These are phyloP conservation scores for Cyberlindnera veronae DNA, from an alignment of 805 yeast genomes.

Conservation along the genomic window DNA sequence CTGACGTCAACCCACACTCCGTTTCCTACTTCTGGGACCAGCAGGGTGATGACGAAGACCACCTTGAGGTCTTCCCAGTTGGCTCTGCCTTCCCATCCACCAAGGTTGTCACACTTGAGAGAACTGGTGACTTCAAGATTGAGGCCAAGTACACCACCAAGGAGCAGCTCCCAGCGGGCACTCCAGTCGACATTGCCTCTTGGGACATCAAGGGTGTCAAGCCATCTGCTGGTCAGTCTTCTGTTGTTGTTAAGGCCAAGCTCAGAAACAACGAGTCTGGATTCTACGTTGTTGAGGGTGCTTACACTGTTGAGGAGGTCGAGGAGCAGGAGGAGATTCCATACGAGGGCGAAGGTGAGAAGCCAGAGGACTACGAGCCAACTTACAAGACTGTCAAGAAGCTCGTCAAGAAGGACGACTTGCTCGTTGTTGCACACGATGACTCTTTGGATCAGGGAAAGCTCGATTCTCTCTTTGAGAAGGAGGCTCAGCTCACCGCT, in stretches of 20 bases:
- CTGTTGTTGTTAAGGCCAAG: slow-evolving; percentile 86
- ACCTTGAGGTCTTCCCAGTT: slow-evolving; percentile 94
- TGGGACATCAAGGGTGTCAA: slow-evolving; percentile 88
- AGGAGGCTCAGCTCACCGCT: slow-evolving; percentile 78
- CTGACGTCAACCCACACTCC: slow-evolving; percentile 87
- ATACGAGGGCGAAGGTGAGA: slow-evolving; percentile 55
- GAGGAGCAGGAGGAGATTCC: slow-evolving; percentile 86
- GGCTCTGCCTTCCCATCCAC: slow-evolving; percentile 94
- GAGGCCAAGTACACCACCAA: slow-evolving; percentile 83
- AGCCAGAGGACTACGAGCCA: slow-evolving; percentile 84
- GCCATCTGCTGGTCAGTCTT: slow-evolving; percentile 69
- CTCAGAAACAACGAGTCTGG: slow-evolving; percentile 98
- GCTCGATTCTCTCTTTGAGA: slow-evolving; percentile 67
- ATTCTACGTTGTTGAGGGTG: slow-evolving; percentile 87
- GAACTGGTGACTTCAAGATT: slow-evolving; percentile 83
- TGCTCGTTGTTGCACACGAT: slow-evolving; percentile 57
- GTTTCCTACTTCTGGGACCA: slow-evolving; percentile 95
- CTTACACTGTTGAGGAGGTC: slow-evolving; percentile 91
- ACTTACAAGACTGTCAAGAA: slow-evolving; percentile 88
- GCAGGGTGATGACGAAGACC: slow-evolving; percentile 85
- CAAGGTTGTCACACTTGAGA: slow-evolving; percentile 89
- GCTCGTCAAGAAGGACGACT: slow-evolving; percentile 85
- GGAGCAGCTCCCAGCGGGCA: slow-evolving; percentile 67
- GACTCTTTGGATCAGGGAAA: slow-evolving; percentile 55
- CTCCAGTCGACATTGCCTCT: slow-evolving; percentile 62